phyloP scores from a whole-genome alignment of 441 rosid species.

The Syzygium malaccense region DNA sequence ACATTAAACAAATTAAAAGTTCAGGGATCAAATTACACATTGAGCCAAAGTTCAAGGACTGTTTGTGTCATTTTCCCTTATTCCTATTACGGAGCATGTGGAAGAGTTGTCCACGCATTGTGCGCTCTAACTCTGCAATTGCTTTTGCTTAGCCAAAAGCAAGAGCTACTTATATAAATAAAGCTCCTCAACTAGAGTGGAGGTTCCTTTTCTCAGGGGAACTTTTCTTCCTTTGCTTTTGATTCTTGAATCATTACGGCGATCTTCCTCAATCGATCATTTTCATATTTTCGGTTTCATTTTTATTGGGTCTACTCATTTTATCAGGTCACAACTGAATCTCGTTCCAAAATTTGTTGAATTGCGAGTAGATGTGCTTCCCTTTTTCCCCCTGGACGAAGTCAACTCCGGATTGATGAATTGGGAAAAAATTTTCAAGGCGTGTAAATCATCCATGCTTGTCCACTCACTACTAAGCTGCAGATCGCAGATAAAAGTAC shows the following conservation, averaged over 20 bases:
- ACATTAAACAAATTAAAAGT: no score
- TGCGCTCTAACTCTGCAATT: not conserved
- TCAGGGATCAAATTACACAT: no score
- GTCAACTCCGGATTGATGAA: not conserved
- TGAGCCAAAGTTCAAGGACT: no score
- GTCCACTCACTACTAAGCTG: not conserved
- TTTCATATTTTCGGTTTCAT: not conserved
- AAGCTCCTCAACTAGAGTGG: not conserved
- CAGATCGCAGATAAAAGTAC: not conserved
- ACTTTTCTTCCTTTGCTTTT: not conserved
- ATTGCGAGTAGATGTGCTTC: not conserved
- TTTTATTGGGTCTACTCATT: not conserved
- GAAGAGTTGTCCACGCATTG: not conserved
- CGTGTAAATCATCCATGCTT: not conserved
- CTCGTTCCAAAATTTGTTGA: not conserved
- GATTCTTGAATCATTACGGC: not conserved
- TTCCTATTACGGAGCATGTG: not conserved
- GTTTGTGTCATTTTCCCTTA: not conserved
- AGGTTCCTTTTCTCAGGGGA: not conserved
- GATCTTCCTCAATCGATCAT: not conserved
- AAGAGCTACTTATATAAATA: not conserved
- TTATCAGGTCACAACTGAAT: not conserved
- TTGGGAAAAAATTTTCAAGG: not conserved
- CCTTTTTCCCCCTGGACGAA: not conserved
- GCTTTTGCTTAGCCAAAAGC: not conserved